phyloP scores from a whole-genome alignment of 2,329 filamentous ascomycete species.

The Fusarium xyrophilum region DNA sequence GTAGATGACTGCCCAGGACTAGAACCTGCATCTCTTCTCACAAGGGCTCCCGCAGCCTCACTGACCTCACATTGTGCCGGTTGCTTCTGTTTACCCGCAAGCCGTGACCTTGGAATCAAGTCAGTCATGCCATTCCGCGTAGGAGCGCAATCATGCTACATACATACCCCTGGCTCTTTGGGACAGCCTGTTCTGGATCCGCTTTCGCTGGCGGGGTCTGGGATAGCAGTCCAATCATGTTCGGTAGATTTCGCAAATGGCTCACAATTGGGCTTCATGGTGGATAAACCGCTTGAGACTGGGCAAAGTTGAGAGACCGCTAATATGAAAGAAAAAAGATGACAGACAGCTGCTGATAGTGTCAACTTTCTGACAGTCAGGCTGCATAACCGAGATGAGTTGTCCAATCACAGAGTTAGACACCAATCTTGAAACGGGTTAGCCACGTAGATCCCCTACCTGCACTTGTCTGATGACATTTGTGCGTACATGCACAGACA shows the following conservation, averaged over 20 bases:
- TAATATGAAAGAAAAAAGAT: neutral
- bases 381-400: conserved; percentile 2
- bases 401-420: neutral
- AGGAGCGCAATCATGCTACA: accelerated
- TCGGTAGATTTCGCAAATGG: conserved; percentile 1
- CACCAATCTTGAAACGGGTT: no score
- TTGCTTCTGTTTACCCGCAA: neutral
- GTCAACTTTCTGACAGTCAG: neutral
- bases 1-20: neutral
- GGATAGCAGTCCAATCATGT: conserved; percentile 23
- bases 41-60: accelerated
- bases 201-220: conserved; percentile 21
- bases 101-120: accelerated
- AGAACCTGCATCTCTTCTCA: no score
- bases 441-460: no score
- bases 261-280: conserved; percentile 5
- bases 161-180: conserved; percentile 26
- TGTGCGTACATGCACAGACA: no score
- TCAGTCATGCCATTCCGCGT: accelerated
- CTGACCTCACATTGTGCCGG: accelerated
- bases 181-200: conserved; percentile 30
- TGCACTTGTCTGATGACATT: no score
- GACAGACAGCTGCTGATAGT: neutral
- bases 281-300: neutral
- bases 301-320: accelerated